These are phyloP conservation scores for Syncephalis plumigaleata DNA, from an alignment of 371 early-diverging fungal genomes.

Conservation along the genomic window DNA sequence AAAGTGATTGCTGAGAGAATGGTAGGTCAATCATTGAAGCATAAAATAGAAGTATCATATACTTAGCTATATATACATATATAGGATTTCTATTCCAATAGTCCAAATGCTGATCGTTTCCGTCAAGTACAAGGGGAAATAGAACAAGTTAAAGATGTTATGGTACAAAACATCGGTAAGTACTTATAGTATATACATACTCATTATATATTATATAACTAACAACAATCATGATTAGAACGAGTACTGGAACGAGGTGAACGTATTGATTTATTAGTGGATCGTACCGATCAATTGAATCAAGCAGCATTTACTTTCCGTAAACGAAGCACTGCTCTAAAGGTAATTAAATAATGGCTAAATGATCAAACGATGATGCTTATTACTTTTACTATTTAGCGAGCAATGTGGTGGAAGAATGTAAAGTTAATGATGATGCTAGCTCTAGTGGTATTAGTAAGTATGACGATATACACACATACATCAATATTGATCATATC, in stretches of 20 bases:
- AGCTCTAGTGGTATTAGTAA: slow-evolving; percentile 40
- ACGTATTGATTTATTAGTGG: slow-evolving; percentile 75
- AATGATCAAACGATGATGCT: background rate
- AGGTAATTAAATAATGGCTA: slow-evolving; percentile 19
- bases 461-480: slow-evolving; percentile 10
- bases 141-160: slow-evolving; percentile 84
- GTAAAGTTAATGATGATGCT: slow-evolving; percentile 56
- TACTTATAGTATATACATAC: background rate
- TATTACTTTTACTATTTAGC: slow-evolving; percentile 5
- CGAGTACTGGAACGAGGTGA: slow-evolving; percentile 83
- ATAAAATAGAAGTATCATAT: background rate
- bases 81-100: slow-evolving; percentile 54
- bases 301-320: slow-evolving; percentile 80
- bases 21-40: slow-evolving; percentile 24
- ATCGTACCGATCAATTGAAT: slow-evolving; percentile 78
- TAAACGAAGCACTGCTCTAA: slow-evolving; percentile 71
- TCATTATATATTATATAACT: background rate
- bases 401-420: slow-evolving; percentile 91
- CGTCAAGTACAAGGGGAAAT: slow-evolving; percentile 79
- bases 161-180: slow-evolving; percentile 80
- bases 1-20: slow-evolving; percentile 60
- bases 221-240: slow-evolving; percentile 19
- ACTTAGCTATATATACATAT: background rate
- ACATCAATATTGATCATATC: background rate
- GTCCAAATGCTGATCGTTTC: slow-evolving; percentile 55